Base-by-base conservation (phyloP, 805 yeast genomes). In the Pichia paraexigua region DNA sequence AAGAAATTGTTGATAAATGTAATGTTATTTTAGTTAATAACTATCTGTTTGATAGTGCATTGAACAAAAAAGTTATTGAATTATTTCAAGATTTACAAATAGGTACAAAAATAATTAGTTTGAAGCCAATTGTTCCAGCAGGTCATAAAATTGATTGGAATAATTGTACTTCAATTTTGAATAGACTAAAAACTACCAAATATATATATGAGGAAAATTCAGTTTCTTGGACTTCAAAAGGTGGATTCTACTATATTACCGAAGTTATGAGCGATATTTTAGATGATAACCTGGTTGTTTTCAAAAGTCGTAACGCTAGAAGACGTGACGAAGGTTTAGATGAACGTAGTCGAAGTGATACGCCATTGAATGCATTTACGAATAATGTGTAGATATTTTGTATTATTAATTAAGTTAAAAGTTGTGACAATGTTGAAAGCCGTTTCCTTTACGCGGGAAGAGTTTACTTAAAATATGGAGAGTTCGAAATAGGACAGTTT, bases 221-320 rank as follows among this genome's bases (percentile, higher is more conserved):
- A 43, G 97, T 91, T 10, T 85, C 95, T 45, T 90, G 97, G 97
- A 89, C 96, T 0, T 82, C 83, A 7, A 88, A 86, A 46, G 89
- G 89, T 50, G 87, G 87, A 1, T 81, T 79, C 11, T 90, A 87
- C 66, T 91, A 78, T 64, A 79, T 91, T 9, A 79, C 94, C 17
- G 83, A 89, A 11, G 87, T 87, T 10, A 62, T 64, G 63, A 51
- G 51, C 3, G 68, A 65, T 35, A 60, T 69, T n/a, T 63, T 66
- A 18, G 64, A 58, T 27, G 70, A 65, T 30, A 65, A 67, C 43
- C 65, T 68, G 51, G 63, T 61, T 22, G 63, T 60, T 24, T 58
- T 61, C 52, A 64, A 62, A 45, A 56, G 61, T 39, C 51, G 69
- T 18, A 53, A 62, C 10, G 48, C 60, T 18, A 56, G 65, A 46